Evolutionary conservation across 2,329 filamentous ascomycete genomes (phyloP), one percentile per base, ranked within the genome.

Genomic region (Ophiostoma himal-ulmi): DNA sequence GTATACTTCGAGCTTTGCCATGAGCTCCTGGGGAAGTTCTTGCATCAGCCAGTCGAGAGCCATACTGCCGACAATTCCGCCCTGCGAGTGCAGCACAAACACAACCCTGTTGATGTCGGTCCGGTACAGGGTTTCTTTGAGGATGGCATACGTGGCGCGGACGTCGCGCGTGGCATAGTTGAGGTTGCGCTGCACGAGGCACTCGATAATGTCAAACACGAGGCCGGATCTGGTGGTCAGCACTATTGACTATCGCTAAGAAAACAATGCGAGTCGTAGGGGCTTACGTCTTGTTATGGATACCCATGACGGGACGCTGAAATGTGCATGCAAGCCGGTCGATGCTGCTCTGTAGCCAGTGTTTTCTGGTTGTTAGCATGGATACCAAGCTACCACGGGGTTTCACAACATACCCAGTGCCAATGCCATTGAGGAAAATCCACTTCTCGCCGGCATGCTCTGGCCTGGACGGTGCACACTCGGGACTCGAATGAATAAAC

Each of bases 351-450:
- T 89, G 86, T 74, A 92, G 82, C 88, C 90, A 92, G 75, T 89
- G 85, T 69, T 79, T 88, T 86, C 84, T 57, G n/a, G 10, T 26
- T 57, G 52, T 57, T 30, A 57, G 52, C 52, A 3, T 13, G 10
- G 52, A 10, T 44, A 13, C 30, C 30, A 30, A 30, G 3, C 4
- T 30, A 30, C 30, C 30, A 3, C 30, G 30, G 30, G 39, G 10
- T 44, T 10, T 44, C 2, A 44, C 0, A 26, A 57, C 52, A 57
- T 26, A 57, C 52, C 52, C 85, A 44, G 84, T 84, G 11, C 84
- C 86, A 37, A 93, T 87, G 0, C 91, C 91, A 75, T 94, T 94
- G 68, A 94, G 78, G 76, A 91, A 94, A n/a, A 94, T 83, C 91
- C 91, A 94, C 75, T 89, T 85, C 79, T 94, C 91, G 69, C 87